Evolutionary conservation across 495 filamentous ascomycete genomes (phyloP).

Genomic region (Pseudevernia furfuracea): DNA sequence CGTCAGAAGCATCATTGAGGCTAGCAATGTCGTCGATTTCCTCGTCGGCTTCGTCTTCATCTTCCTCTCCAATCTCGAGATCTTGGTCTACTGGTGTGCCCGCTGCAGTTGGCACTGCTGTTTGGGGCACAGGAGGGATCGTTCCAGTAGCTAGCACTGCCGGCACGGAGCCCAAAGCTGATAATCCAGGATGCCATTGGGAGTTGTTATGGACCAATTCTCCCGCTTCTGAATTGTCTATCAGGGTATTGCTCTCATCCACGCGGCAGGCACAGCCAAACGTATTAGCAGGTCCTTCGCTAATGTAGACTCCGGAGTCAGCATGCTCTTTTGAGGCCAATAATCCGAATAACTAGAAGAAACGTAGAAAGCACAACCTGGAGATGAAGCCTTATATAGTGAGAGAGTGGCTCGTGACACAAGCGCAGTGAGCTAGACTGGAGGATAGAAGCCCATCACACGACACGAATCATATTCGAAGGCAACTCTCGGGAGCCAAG

Average conservation of each 20-base stretch:
- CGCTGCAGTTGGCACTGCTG: not conserved
- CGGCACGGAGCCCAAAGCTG: not conserved
- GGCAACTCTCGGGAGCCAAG: too few relatives aligned
- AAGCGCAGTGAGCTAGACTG: not conserved
- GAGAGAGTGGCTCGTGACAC: not conserved
- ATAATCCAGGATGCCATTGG: conserved; percentile 23
- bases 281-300: conserved; percentile 33
- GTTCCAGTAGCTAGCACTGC: conserved; percentile 6
- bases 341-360: not conserved
- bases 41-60: not conserved
- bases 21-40: conserved; percentile 21
- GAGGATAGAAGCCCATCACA: not conserved
- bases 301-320: not conserved
- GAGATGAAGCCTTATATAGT: not conserved
- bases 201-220: conserved; percentile 15
- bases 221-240: conserved; percentile 11
- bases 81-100: not conserved
- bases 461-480: too few relatives aligned
- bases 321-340: not conserved
- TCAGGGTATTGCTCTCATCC: conserved; percentile 2
- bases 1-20: conserved; percentile 26
- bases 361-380: not conserved
- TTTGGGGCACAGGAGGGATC: conserved; percentile 1
- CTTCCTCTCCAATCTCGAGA: not conserved
- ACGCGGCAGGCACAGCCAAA: conserved; percentile 37